Percentiles rank a stretch among this genome's conserved stretches.
Conservation (phyloP, 352 stramenopile species). For the Aphanomyces stellatus region DNA sequence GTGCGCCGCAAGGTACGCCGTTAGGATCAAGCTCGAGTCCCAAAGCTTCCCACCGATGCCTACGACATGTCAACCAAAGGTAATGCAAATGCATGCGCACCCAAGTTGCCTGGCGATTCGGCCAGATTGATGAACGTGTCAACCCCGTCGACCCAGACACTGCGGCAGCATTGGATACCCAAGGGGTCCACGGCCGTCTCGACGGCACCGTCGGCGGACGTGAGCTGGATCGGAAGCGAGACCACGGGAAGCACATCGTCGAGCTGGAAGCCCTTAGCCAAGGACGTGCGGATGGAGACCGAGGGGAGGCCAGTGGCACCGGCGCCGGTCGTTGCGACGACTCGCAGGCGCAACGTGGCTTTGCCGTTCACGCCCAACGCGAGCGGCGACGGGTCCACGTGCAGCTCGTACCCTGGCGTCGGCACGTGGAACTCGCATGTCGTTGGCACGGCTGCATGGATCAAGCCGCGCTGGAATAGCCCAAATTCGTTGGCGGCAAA, state of each 20-base stretch:
- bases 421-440: neutral
- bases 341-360: neutral
- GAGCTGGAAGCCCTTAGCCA: conserved; percentile 8
- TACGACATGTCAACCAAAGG: too few species aligned
- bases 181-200: conserved; percentile 27
- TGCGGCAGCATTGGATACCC: conserved; percentile 64
- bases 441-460: neutral
- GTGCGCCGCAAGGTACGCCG: conserved; percentile 40
- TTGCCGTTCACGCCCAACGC: conserved; percentile 14
- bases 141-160: conserved; percentile 40
- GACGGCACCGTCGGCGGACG: conserved; percentile 15
- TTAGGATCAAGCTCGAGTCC: conserved; percentile 73
- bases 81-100: conserved; percentile 21
- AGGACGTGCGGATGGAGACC: neutral
- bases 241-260: conserved; percentile 47
- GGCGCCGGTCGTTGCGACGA: neutral
- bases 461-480: conserved; percentile 45
- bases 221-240: conserved; percentile 41
- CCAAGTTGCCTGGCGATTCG: conserved; percentile 62
- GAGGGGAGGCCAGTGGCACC: neutral
- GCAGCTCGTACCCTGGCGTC: neutral
- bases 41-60: conserved; percentile 77
- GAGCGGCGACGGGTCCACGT: neutral
- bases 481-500: conserved; percentile 80
- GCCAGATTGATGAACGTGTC: conserved; percentile 52